These are phyloP conservation scores for Talaromyces sp. DNA, from an alignment of 2,329 filamentous ascomycete species.

Conservation along the genomic window DNA sequence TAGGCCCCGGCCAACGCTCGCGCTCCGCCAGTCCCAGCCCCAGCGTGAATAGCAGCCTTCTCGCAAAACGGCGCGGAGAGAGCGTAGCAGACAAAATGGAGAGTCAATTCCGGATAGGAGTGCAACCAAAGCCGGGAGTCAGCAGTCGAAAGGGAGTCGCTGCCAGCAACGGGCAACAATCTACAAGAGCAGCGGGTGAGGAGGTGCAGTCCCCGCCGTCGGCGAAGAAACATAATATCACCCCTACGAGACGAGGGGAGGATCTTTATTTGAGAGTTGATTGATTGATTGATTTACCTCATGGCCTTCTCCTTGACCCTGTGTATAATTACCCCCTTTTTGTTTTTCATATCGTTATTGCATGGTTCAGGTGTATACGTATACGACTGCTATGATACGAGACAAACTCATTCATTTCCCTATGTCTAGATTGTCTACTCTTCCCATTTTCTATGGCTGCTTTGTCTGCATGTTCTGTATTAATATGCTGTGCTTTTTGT, in stretches of 20 bases:
- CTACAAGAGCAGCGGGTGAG: not conserved
- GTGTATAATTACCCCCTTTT: slow-evolving; percentile 11
- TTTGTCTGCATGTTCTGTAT: not conserved
- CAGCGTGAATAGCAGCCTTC: slow-evolving; percentile 18
- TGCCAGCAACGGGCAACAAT: not conserved
- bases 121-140: slow-evolving; percentile 5
- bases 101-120: slow-evolving; percentile 19
- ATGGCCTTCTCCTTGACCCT: not conserved
- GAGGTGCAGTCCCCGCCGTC: not conserved
- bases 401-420: not conserved
- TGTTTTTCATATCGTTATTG: not conserved
- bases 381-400: slow-evolving; percentile 1
- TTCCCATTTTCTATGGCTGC: not conserved
- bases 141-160: not conserved
- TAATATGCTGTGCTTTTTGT: not conserved
- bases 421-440: slow-evolving; percentile 1
- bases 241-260: slow-evolving; percentile 19
- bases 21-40: slow-evolving; percentile 19
- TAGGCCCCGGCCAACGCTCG: slow-evolving; percentile 10
- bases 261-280: slow-evolving; percentile 22
- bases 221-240: slow-evolving; percentile 21
- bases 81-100: slow-evolving; percentile 24
- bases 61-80: slow-evolving; percentile 27
- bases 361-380: slow-evolving; percentile 1
- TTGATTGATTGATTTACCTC: not conserved